These are phyloP conservation scores for Coelastrella sp. DNA, from an alignment of 139 green algal genomes.

Conservation along the genomic window DNA sequence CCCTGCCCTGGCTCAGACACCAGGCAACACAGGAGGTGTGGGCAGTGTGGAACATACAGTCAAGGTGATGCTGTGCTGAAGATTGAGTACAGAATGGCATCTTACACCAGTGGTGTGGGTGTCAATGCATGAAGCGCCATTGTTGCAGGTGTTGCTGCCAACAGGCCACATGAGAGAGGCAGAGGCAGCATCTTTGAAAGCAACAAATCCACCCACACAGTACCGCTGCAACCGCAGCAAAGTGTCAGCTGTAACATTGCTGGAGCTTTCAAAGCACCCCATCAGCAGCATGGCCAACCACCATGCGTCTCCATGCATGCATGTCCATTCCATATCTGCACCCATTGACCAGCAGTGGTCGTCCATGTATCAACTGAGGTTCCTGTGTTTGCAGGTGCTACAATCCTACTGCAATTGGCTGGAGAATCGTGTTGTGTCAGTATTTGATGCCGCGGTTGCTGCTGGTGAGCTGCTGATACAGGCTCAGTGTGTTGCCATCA, in stretches of 20 bases:
- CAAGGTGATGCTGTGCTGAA: background rate
- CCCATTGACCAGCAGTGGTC: too few species aligned
- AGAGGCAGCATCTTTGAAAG: too few species aligned
- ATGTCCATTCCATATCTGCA: background rate
- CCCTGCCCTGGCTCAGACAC: background rate
- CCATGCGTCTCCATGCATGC: background rate
- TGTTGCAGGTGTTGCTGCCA: too few species aligned
- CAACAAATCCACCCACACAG: too few species aligned
- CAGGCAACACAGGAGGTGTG: constrained; percentile 28
- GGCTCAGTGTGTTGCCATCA: constrained; percentile 72
- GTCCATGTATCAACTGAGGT: too few species aligned
- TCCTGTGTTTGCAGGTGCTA: constrained; percentile 48
- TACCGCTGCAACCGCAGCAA: too few species aligned
- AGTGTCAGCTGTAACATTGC: too few species aligned
- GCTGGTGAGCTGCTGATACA: constrained; percentile 62
- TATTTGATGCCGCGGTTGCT: constrained; percentile 71
- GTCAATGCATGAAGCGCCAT: background rate
- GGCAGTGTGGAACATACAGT: constrained; percentile 61
- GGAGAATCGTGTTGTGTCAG: constrained; percentile 72
- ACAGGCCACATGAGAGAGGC: too few species aligned
- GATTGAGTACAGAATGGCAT: background rate
- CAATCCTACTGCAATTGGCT: constrained; percentile 72
- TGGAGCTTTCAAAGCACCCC: background rate
- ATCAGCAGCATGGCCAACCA: background rate
- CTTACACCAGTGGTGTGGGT: background rate